Evolutionary conservation across 2,329 filamentous ascomycete species (phyloP).

Genomic region (Peltaster fructicola): DNA sequence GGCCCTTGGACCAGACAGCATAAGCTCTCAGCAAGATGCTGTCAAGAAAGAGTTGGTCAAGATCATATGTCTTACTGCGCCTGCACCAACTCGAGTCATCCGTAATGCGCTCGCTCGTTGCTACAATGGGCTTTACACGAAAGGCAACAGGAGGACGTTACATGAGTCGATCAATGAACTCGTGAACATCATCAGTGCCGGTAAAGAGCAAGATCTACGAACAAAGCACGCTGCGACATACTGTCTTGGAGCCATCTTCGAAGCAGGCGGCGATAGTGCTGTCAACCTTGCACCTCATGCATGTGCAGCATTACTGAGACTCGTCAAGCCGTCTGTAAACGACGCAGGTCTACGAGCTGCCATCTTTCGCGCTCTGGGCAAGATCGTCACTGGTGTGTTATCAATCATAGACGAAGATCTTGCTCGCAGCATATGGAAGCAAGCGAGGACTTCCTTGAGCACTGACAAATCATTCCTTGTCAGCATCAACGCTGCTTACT

Average conservation of each 20-base stretch:
- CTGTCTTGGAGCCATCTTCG: slow-evolving; percentile 78
- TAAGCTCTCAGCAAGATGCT: slow-evolving; percentile 75
- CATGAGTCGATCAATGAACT: slow-evolving; percentile 93
- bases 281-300: slow-evolving; percentile 65
- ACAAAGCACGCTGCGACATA: slow-evolving; percentile 74
- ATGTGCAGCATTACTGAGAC: slow-evolving; percentile 54
- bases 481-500: slow-evolving; percentile 60
- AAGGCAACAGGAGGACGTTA: slow-evolving; percentile 76
- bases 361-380: slow-evolving; percentile 56
- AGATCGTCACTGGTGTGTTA: slow-evolving; percentile 58
- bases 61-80: slow-evolving; percentile 66
- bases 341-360: slow-evolving; percentile 71
- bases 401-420: slow-evolving; percentile 65
- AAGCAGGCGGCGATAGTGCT: slow-evolving; percentile 82
- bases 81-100: slow-evolving; percentile 71
- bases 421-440: slow-evolving; percentile 88
- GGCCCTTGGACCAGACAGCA: slow-evolving; percentile 55
- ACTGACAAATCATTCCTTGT: slow-evolving; percentile 72
- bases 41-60: slow-evolving; percentile 91
- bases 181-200: slow-evolving; percentile 49
- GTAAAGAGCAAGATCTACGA: slow-evolving; percentile 66
- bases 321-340: slow-evolving; percentile 60
- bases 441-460: slow-evolving; percentile 56
- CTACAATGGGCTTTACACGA: slow-evolving; percentile 63
- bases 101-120: slow-evolving; percentile 77